Conservation (phyloP, 352 stramenopile species). For the Phytophthora cryptogea region DNA sequence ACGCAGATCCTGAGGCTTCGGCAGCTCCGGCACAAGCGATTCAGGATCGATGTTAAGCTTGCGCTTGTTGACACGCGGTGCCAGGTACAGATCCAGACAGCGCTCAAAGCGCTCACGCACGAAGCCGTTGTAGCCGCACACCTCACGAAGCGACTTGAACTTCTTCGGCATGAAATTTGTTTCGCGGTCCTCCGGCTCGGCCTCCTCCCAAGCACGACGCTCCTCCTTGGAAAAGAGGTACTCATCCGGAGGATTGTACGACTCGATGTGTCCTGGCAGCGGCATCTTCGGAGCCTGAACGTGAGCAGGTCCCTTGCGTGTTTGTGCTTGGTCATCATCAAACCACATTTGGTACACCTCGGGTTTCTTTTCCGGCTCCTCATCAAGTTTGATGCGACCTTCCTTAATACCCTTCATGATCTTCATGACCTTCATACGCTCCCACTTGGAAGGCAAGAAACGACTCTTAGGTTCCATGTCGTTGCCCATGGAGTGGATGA, state of each 20-base stretch:
- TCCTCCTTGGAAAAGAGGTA: constrained; percentile 98
- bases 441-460: constrained; percentile 97
- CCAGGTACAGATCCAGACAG: constrained; percentile 99
- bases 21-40: constrained; percentile 95
- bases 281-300: constrained; percentile 98
- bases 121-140: constrained; percentile 96
- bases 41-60: constrained; percentile 99
- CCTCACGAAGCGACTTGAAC: constrained; percentile 95
- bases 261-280: constrained; percentile 97
- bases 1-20: constrained; percentile 95
- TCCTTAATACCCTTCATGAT: constrained; percentile 97
- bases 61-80: constrained; percentile 94
- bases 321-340: constrained; percentile 87
- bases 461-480: constrained; percentile 91
- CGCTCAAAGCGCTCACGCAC: constrained; percentile 99
- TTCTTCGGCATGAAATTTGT: constrained; percentile 98
- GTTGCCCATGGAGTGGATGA: constrained; percentile 89
- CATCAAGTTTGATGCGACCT: constrained; percentile 93
- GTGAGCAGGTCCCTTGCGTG: constrained; percentile 94
- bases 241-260: constrained; percentile 99
- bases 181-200: constrained; percentile 95
- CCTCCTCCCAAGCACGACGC: constrained; percentile 93
- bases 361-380: constrained; percentile 92
- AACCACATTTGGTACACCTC: constrained; percentile 94
- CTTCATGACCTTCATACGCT: constrained; percentile 97